A percentile compares a stretch with the other conserved stretches of the same genome.
phyloP scores from a whole-genome alignment of 164 flowering plant species.

The Magnolia sinica region DNA sequence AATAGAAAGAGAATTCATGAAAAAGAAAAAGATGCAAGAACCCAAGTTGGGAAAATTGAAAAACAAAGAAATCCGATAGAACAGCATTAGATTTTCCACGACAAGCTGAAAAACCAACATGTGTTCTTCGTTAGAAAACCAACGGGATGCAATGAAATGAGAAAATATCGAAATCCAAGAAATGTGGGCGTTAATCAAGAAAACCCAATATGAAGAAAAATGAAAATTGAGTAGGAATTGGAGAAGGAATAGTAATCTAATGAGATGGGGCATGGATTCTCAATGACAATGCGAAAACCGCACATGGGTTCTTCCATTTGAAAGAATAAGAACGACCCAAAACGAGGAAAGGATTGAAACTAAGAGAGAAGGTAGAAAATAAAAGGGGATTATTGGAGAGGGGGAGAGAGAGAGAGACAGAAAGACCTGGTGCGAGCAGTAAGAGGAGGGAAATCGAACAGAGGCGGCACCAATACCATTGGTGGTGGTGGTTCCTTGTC shows the following conservation, averaged over 20 bases:
- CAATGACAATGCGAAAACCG: neutral
- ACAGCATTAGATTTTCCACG: neutral
- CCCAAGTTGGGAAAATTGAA: neutral
- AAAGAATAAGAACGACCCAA: neutral
- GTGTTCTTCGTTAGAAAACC: neutral
- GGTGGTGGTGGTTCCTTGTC: conserved; percentile 77
- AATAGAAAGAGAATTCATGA: no score
- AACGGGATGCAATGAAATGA: neutral
- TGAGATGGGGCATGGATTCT: neutral
- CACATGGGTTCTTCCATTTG: neutral
- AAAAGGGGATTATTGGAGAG: neutral
- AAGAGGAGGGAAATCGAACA: conserved; percentile 93
- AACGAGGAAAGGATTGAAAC: neutral
- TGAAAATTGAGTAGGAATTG: no score
- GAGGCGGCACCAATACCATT: conserved; percentile 86
- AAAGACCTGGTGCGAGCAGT: conserved; percentile 72
- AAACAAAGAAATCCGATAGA: neutral
- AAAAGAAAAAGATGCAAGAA: neutral
- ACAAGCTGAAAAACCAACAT: neutral
- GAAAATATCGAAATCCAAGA: neutral
- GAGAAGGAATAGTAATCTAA: neutral
- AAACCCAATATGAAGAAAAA: neutral
- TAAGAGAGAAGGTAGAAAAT: neutral
- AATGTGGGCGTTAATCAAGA: neutral
- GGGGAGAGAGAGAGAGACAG: conserved; percentile 19